phyloP scores from a whole-genome alignment of 305 asterid species.

The Fraxinus platypoda region DNA sequence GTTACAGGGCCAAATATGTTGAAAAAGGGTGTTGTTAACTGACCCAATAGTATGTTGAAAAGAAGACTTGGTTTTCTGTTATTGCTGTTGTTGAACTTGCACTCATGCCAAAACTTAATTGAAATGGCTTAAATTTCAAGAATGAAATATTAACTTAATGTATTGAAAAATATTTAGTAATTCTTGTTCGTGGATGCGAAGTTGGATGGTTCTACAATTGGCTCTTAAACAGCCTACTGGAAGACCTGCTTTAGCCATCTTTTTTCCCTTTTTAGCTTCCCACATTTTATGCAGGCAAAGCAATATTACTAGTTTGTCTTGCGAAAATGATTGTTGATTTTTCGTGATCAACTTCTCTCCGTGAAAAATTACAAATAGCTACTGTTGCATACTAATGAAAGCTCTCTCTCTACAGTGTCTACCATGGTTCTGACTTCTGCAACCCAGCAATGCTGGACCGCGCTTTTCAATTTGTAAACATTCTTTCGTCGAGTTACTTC shows the following conservation, averaged over 20 bases:
- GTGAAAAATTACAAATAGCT: neutral
- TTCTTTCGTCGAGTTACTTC: neutral
- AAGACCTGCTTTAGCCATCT: neutral
- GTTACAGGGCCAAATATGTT: neutral
- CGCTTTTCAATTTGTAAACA: neutral
- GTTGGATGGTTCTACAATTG: neutral
- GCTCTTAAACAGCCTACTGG: neutral
- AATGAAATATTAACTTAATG: neutral
- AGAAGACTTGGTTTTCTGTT: neutral
- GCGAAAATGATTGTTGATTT: neutral
- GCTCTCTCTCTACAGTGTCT: constrained; percentile 39
- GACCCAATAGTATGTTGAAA: neutral
- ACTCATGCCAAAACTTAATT: neutral
- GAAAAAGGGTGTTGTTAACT: neutral
- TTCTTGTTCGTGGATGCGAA: neutral
- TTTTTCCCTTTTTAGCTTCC: neutral
- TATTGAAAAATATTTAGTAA: neutral
- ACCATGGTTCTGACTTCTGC: constrained; percentile 20
- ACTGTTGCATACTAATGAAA: neutral
- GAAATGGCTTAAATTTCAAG: neutral
- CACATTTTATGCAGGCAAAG: neutral
- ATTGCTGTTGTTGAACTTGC: neutral
- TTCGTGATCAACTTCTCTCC: neutral
- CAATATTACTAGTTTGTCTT: neutral
- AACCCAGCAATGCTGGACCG: constrained; percentile 18